phyloP scores from a whole-genome alignment of 2,329 filamentous ascomycete genomes.

The Exophiala mesophila region DNA sequence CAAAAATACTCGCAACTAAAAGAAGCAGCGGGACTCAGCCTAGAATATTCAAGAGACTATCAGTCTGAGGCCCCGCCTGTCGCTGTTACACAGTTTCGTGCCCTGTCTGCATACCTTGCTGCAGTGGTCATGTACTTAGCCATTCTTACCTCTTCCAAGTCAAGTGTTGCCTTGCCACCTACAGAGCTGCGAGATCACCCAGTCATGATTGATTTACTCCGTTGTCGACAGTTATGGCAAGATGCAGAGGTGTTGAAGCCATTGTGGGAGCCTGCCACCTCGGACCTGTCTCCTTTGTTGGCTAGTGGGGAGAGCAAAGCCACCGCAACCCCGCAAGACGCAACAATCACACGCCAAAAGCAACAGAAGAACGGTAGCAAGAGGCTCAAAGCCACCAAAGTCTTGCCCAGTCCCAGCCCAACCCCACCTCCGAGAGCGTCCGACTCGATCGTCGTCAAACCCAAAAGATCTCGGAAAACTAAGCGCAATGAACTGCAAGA shows the following conservation, averaged over 20 bases:
- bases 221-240: conserved; percentile 76
- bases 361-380: conserved; percentile 31
- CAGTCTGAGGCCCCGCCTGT: conserved; percentile 38
- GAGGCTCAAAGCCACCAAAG: conserved; percentile 45
- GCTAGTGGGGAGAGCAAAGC: background rate
- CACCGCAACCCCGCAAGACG: no score
- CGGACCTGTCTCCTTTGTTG: background rate
- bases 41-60: conserved; percentile 27
- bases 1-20: conserved; percentile 55
- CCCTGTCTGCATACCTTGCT: conserved; percentile 79
- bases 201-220: conserved; percentile 78
- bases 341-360: background rate
- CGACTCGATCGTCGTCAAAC: conserved; percentile 29
- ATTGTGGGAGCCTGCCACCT: background rate
- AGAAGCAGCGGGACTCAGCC: conserved; percentile 55
- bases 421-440: conserved; percentile 18
- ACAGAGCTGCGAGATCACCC: conserved; percentile 82
- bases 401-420: conserved; percentile 50
- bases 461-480: conserved; percentile 59
- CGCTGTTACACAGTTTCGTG: conserved; percentile 68
- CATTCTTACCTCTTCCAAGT: conserved; percentile 70
- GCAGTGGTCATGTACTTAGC: conserved; percentile 91
- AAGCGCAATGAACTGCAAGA: conserved; percentile 47
- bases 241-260: conserved; percentile 60
- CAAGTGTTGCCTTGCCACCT: conserved; percentile 63